Evolutionary conservation across 352 stramenopile genomes (phyloP), one percentile per base, ranked within the genome.

Genomic region (Globisporangium nodosum): DNA sequence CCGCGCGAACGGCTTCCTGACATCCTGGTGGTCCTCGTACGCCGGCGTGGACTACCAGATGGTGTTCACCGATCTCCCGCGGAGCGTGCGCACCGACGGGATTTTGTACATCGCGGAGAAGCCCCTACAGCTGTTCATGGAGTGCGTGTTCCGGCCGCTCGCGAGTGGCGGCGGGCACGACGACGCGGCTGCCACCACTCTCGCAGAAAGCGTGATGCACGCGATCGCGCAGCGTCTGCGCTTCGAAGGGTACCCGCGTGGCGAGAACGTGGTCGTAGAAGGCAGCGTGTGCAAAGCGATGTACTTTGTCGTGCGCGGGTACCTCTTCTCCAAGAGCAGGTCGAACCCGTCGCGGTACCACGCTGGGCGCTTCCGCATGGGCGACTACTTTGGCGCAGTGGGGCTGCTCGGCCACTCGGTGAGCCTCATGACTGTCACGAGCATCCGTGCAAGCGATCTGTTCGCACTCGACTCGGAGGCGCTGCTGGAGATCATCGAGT

Each of bases 231-330:
- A 81, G 40, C 67, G 67, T n/a, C 49, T 87, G 42, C 73, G 64
- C n/a, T 85, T 89, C 24, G 74, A 87, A 65, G 73, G 73, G 1
- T 89, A 87, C 37, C 79, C 79, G 35, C 76, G 76, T 42, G 76
- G 68, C 21, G 74, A 87, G 53, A 69, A 70, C 56, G 60, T 86
- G 0, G 69, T 86, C 13, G 76, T 87, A 21, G 79, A 87, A 65
- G 79, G 79, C 5, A 81, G 61, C 18, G 69, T 89, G 18, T 82
- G 73, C 54, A 74, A 68, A 5, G 72, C 76, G 15, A 84, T 90
- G 66, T 86, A 88, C 53, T 90, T 90, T 45, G 74, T 88, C 31
- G 80, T 87, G 15, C 68, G 68, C 2, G 78, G 80, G 4, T 78
- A 86, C 16, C 48, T 89, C 16, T 64, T 80, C 51, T 73, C 73